Evolutionary conservation across 2,329 filamentous ascomycete species (phyloP).

Genomic region (Beauveria scarabaeidicola): DNA sequence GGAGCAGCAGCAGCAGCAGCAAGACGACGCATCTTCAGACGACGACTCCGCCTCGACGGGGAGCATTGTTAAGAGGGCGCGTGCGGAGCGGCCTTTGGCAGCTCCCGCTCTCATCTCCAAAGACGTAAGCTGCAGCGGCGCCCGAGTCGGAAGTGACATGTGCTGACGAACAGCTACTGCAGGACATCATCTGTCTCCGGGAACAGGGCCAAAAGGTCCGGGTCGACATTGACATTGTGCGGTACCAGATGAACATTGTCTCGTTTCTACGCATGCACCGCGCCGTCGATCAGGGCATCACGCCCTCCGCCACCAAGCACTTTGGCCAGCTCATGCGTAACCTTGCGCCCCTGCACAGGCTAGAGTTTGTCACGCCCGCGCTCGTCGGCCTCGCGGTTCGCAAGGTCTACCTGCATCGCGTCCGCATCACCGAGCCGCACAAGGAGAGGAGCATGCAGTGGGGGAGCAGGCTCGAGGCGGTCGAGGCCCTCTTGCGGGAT

Average conservation of each 20-base stretch:
- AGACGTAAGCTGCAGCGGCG: conserved; percentile 25
- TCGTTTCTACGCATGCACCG: conserved; percentile 83
- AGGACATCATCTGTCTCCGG: conserved; percentile 53
- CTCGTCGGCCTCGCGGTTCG: conserved; percentile 72
- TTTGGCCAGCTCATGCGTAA: conserved; percentile 61
- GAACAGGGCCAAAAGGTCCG: conserved; percentile 49
- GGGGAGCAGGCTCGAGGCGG: conserved; percentile 68
- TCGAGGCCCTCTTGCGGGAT: conserved; percentile 57
- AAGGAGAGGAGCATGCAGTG: conserved; percentile 87
- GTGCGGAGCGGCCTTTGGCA: conserved; percentile 14
- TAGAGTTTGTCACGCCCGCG: conserved; percentile 76
- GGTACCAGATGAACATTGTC: conserved; percentile 81
- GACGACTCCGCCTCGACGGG: conserved; percentile 29
- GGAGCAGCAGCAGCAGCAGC: no score
- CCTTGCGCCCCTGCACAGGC: conserved; percentile 71
- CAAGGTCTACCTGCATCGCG: conserved; percentile 83
- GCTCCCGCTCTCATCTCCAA: conserved; percentile 31
- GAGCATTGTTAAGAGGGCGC: conserved; percentile 37
- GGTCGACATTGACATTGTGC: conserved; percentile 66
- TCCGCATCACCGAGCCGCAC: conserved; percentile 58
- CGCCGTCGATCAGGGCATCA: conserved; percentile 70
- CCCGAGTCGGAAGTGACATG: no score
- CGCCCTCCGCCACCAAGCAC: conserved; percentile 69
- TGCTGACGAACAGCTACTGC: neutral
- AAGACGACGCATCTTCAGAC: conserved; percentile 19